Conservation (phyloP, 805 yeast genomes). For the Ogataea degrootiae region DNA sequence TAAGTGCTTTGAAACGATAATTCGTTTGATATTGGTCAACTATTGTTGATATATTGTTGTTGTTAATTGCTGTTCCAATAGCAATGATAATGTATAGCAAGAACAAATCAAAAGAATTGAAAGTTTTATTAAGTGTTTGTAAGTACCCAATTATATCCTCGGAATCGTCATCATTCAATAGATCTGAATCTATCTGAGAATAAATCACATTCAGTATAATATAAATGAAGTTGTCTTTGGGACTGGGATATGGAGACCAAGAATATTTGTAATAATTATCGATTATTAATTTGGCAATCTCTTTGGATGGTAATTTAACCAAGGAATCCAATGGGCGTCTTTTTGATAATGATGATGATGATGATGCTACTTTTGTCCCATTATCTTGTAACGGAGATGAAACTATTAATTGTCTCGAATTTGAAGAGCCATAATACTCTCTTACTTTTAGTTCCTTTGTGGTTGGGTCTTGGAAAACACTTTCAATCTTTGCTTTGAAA, state of each 20-base stretch:
- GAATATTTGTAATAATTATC: conserved; percentile 11
- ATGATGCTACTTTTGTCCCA: neutral
- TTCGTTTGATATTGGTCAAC: neutral
- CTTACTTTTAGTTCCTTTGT: conserved; percentile 10
- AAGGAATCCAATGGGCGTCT: neutral
- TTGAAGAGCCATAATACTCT: conserved; percentile 1
- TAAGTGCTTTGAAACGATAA: too few relatives aligned
- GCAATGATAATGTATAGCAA: conserved; percentile 11
- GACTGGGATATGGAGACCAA: conserved; percentile 16
- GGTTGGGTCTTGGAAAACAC: conserved; percentile 18
- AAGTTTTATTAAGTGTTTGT: neutral
- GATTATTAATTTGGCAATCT: neutral
- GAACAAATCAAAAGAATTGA: conserved; percentile 13
- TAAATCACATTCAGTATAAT: conserved; percentile 4
- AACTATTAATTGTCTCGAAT: neutral
- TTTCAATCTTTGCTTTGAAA: conserved; percentile 12
- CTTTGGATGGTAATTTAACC: conserved; percentile 3
- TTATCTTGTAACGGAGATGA: neutral
- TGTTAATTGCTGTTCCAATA: conserved; percentile 11
- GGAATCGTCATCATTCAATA: neutral
- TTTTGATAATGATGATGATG: neutral
- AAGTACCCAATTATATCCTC: conserved; percentile 1
- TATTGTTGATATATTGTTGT: conserved; percentile 2
- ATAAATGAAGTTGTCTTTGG: conserved; percentile 3
- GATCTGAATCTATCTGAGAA: conserved; percentile 1